phyloP scores from a whole-genome alignment of 805 yeast species.

The Sporopachydermia lactativora region DNA sequence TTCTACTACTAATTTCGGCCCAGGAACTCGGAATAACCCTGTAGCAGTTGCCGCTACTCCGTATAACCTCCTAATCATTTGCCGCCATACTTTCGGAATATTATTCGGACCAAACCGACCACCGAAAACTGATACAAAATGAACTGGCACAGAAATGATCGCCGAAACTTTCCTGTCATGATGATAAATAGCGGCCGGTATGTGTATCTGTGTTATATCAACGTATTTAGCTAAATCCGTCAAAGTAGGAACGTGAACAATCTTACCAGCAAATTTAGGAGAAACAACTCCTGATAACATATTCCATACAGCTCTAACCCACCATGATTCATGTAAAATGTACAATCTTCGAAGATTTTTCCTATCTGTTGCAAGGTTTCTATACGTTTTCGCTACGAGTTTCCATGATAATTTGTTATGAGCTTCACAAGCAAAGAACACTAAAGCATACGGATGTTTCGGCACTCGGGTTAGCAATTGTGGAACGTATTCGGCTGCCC shows the following conservation, averaged over 20 bases:
- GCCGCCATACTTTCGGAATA: slow-evolving; percentile 20
- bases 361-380: slow-evolving; percentile 40
- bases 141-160: slow-evolving; percentile 35
- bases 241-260: slow-evolving; percentile 33
- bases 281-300: slow-evolving; percentile 49
- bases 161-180: slow-evolving; percentile 44
- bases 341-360: slow-evolving; percentile 48
- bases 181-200: slow-evolving; percentile 61
- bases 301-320: slow-evolving; percentile 64
- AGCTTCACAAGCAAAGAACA: slow-evolving; percentile 77
- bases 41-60: slow-evolving; percentile 5
- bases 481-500: slow-evolving; percentile 23
- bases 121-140: slow-evolving; percentile 20
- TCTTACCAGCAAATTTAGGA: slow-evolving; percentile 28
- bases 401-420: slow-evolving; percentile 46
- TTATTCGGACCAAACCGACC: slow-evolving; percentile 12
- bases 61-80: slow-evolving; percentile 8
- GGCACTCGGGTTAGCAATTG: slow-evolving; percentile 47
- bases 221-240: slow-evolving; percentile 43
- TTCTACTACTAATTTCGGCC: slow-evolving; percentile 13
- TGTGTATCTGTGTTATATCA: slow-evolving; percentile 65
- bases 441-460: slow-evolving; percentile 42
- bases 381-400: slow-evolving; percentile 50
- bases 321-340: slow-evolving; percentile 86
- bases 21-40: slow-evolving; percentile 12